A percentile compares a stretch with the other conserved stretches of the same genome.
phyloP scores from a whole-genome alignment of 1,139 yeast species.

The Yamadazyma songkhlaensis region DNA sequence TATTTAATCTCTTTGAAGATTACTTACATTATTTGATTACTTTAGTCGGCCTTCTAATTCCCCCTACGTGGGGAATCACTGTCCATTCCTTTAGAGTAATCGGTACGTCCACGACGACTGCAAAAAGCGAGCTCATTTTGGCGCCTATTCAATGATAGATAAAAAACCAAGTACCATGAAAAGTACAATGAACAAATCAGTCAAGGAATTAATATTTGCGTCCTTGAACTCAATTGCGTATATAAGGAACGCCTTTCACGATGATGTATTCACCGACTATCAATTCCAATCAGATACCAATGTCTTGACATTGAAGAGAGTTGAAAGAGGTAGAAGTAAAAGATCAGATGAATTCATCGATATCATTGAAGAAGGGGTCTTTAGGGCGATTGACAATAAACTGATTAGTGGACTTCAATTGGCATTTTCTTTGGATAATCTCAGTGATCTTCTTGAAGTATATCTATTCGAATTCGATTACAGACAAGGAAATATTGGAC shows the following conservation, averaged over 20 bases:
- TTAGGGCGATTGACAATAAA: conserved; percentile 38
- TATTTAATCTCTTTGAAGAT: no score
- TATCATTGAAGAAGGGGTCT: conserved; percentile 50
- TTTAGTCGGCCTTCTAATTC: no score
- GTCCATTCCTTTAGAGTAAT: no score
- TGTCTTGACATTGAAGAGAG: background rate
- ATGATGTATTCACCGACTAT: background rate
- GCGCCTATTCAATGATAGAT: no score
- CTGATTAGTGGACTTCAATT: conserved; percentile 45
- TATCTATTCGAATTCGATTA: conserved; percentile 49
- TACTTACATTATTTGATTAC: no score
- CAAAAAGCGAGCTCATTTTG: no score
- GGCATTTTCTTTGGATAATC: conserved; percentile 40
- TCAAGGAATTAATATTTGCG: background rate
- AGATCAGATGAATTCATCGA: conserved; percentile 3
- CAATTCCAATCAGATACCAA: background rate
- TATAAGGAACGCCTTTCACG: conserved; percentile 7
- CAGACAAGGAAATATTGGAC: conserved; percentile 7
- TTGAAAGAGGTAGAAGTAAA: conserved; percentile 1
- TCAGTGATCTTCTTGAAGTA: conserved; percentile 41
- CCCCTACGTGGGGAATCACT: no score
- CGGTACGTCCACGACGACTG: no score
- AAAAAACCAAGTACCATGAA: no score
- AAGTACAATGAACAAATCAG: no score
- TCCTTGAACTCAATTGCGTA: conserved; percentile 8